Evolutionary conservation across 345 rosid species (phyloP), one percentile per base, ranked within the genome.

Genomic region (Salix arbutifolia): DNA sequence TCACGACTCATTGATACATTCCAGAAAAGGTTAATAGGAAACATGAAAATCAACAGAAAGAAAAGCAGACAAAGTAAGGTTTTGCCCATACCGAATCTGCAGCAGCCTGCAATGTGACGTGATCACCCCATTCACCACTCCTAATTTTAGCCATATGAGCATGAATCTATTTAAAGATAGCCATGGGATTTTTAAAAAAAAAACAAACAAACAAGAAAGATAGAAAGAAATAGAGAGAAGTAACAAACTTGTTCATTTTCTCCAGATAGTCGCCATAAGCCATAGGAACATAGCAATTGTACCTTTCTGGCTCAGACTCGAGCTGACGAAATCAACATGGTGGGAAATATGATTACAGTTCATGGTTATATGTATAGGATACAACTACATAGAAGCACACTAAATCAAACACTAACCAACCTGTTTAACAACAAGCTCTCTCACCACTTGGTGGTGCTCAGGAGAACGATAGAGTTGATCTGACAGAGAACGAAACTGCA

Each of bases 381-480:
- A 66, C 42, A 69, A 13, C 38, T 67, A 26, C 38, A 21, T 25
- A 69, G 10, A 60, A 58, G 21, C 28, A 69, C 1, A 33, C 12
- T 40, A 26, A 31, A 42, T 31, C 2, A 60, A 44, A 71, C 9
- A 26, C 46, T 31, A 75, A 73, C 81, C 70, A 77, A 94, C 97
- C 94, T 92, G 97, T 81, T 80, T 72, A 72, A 88, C 81, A 76
- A 94, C 80, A 82, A 85, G 90, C 56, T 90, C 87, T 74, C 98
- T 90, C 79, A 92, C 94, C 85, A 69, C 76, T 69, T 79, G 85
- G 83, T 92, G 97, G 77, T 90, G 86, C 40, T 92, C 93, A 65
- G 93, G 66, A 73, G 98, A 86, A 64, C 90, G 90, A 75, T 92
- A 94, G 44, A 94, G 91, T 85, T 92, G 98, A 77, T 94, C 97